These are phyloP conservation scores for Rhizopus microsporus DNA, from an alignment of 371 early-diverging fungal genomes.

Conservation along the genomic window DNA sequence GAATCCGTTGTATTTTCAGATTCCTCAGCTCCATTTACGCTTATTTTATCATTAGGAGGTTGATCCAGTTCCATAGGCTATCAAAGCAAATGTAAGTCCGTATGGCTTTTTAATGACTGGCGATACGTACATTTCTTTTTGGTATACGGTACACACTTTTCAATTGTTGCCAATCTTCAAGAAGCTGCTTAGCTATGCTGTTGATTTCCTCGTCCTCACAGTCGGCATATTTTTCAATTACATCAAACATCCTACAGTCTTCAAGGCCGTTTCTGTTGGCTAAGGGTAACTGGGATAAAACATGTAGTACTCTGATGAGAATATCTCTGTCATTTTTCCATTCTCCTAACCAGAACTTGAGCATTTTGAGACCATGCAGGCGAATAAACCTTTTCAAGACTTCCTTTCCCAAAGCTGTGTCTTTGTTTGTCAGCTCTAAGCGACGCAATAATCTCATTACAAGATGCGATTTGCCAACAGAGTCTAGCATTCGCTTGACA, in stretches of 20 bases:
- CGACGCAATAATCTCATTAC: conserved; percentile 52
- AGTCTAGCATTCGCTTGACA: conserved; percentile 67
- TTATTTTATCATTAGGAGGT: not conserved
- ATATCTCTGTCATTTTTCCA: conserved; percentile 47
- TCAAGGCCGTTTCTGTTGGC: conserved; percentile 69
- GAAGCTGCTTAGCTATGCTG: conserved; percentile 34
- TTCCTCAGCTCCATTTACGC: not conserved
- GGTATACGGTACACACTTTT: conserved; percentile 61
- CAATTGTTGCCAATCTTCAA: conserved; percentile 52
- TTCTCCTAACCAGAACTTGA: conserved; percentile 53
- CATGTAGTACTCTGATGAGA: conserved; percentile 39
- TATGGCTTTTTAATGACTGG: not conserved
- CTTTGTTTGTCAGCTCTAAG: conserved; percentile 36
- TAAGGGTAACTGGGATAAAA: conserved; percentile 61
- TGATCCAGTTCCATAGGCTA: not conserved
- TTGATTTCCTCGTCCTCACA: conserved; percentile 45
- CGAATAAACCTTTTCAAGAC: conserved; percentile 43
- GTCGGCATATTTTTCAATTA: conserved; percentile 45
- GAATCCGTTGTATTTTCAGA: not conserved
- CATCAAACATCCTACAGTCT: conserved; percentile 58
- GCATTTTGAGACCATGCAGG: conserved; percentile 50
- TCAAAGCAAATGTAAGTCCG: not conserved
- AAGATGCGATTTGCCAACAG: conserved; percentile 55
- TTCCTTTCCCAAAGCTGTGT: conserved; percentile 36
- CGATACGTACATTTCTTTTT: conserved; percentile 28